Base-by-base conservation (phyloP, 73 alveolate genomes). In the Stentor coeruleus region DNA sequence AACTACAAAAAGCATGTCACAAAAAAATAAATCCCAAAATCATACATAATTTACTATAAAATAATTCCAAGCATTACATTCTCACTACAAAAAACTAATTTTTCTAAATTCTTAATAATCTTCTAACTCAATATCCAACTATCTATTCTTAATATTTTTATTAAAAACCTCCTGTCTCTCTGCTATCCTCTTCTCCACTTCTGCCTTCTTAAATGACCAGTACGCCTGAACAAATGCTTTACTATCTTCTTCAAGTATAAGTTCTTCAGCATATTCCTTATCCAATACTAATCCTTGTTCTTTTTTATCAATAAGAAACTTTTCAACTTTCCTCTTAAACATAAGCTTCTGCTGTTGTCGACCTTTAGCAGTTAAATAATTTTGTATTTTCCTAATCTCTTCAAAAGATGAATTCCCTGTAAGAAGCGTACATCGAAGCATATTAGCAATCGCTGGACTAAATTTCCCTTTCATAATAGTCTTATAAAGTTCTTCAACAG, bases 361-460 rank as follows among this genome's bases (percentile, higher is more conserved):
- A 11, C 66, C 66, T 49, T 49, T 49, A 49, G 66, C 66, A 49
- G 66, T 49, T 49, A 49, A 49, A 49, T 49, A 49, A 49, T 49
- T 6, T 20, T 49, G 66, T 11, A 49, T 11, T 20, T 11, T 49
- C 20, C 20, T 6, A 49, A 49, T 49, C 6, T 49, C 66, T 20
- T 49, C 28, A 49, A 49, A 20, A 49, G 28, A 11, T 6, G 66
- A 6, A 49, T 49, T 49, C 6, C 66, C 20, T 11, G 6, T 49
- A 6, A 49, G 20, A 6, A 49, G 66, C 66, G 20, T 49, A 6
- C 6, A 11, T 49, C 66, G 6, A 11, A 49, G 20, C 6, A 49
- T 49, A 6, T 6, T 11, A 6, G 66, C 66, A 49, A 49, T 49
- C 6, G 66, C 66, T 11, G 66, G 66, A 49, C 66, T 49, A 49